Base-by-base conservation (phyloP, 495 filamentous ascomycete genomes). In the Tuber borchii region DNA sequence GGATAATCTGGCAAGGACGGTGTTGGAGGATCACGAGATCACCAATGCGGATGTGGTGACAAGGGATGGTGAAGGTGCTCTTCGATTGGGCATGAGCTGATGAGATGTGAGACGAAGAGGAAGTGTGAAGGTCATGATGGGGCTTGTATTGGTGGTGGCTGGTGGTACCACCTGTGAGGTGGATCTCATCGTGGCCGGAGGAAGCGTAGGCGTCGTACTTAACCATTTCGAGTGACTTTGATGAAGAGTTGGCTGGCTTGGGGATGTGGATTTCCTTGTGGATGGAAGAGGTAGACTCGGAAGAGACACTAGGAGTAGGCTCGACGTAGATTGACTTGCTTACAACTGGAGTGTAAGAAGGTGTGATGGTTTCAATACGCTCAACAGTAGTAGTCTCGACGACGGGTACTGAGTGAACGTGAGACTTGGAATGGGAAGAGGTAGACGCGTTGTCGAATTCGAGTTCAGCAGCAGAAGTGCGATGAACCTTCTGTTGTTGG, bases 1-100 rank as follows among this genome's bases (percentile, higher is more conserved):
- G 94, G 89, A 99, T 99, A 85, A 99, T 95, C 90, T 98, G 95
- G 93, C 95, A 98, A 77, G 96, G 95, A 80, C 95, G 96, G 85
- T 95, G 94, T 89, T 99, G 95, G 78, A 99, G 93, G 88, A 98
- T 96, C 85, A 99, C 87, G 87, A 99, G 92, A 87, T 99, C 95
- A 85, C 96, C 95, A 82, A 97, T 92, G 86, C 95, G 95, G 88
- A 99, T 92, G 88, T 97, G 96, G 90, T 99, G 94, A 90, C 93
- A 96, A 69, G 95, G 95, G 87, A 99, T 98, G 84, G 95, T 93
- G 85, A 99, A 94, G 80, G 92, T 97, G 87, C 73, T 75, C 73
- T 81, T 77, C 74, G 97, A 93, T 85, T 90, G 88, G 72, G 86
- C 71, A 83, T 85, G 79, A 72, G 85, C 78, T 78, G 79, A 81